These are phyloP conservation scores for Verticillium dahliae DNA, from an alignment of 2,329 filamentous ascomycete genomes.

Conservation along the genomic window DNA sequence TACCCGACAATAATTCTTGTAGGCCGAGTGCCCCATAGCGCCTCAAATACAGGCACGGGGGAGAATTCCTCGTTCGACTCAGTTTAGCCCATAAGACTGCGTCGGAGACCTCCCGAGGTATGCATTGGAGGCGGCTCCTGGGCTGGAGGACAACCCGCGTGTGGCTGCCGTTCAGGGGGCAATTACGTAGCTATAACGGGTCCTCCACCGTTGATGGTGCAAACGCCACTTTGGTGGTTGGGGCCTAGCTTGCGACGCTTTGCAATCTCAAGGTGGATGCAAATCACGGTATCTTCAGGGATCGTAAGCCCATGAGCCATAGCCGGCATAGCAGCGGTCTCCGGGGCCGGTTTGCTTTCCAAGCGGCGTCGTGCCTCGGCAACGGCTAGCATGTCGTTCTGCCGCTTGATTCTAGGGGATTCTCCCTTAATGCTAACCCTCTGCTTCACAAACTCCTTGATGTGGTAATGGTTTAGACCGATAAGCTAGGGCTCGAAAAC, in stretches of 20 bases:
- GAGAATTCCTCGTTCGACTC: neutral
- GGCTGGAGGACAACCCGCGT: neutral
- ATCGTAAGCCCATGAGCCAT: constrained; percentile 46
- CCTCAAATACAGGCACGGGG: constrained; percentile 22
- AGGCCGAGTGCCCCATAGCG: constrained; percentile 45
- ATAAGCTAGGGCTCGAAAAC: constrained; percentile 52
- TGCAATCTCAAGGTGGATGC: constrained; percentile 8
- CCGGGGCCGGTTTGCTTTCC: constrained; percentile 32
- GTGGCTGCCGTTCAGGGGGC: constrained; percentile 2
- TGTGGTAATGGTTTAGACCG: constrained; percentile 45
- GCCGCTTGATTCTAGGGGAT: constrained; percentile 29
- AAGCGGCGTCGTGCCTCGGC: constrained; percentile 39
- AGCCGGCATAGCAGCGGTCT: constrained; percentile 32
- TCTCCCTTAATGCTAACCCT: constrained; percentile 31
- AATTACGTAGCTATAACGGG: constrained; percentile 5
- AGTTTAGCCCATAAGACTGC: neutral
- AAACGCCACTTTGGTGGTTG: constrained; percentile 30
- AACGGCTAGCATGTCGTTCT: constrained; percentile 34
- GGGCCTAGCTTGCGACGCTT: constrained; percentile 49
- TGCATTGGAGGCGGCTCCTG: constrained; percentile 2
- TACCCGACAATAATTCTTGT: constrained; percentile 53
- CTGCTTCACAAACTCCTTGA: constrained; percentile 58
- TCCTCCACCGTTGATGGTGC: constrained; percentile 23
- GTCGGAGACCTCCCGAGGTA: neutral
- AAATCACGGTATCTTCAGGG: constrained; percentile 30